Percentiles rank a stretch among this genome's conserved stretches.
Evolutionary conservation across 176 grass and related monocot species (phyloP).

Genomic region (Ensete glaucum): DNA sequence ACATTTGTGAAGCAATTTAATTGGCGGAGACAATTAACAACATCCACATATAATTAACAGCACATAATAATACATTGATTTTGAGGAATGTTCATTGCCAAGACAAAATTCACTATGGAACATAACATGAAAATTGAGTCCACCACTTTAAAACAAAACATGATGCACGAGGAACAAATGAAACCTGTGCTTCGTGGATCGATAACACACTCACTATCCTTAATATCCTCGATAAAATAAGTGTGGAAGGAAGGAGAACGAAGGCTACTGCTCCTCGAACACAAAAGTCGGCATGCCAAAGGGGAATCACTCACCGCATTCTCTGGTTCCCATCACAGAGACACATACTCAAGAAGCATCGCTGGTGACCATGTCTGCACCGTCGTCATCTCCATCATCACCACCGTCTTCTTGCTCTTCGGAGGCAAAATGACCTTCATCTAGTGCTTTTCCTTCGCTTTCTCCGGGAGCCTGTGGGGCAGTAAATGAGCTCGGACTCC

Average conservation of each 20-base stretch:
- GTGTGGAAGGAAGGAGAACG: no score
- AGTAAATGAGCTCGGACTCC: constrained; percentile 30
- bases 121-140: background rate
- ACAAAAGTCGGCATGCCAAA: no score
- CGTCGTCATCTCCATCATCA: background rate
- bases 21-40: no score
- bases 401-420: constrained; percentile 1
- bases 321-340: background rate
- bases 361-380: background rate
- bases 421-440: constrained; percentile 33
- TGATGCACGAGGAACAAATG: background rate
- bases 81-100: background rate
- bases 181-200: background rate
- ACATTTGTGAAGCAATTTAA: no score
- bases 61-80: background rate
- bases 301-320: background rate
- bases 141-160: background rate
- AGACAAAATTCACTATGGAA: background rate
- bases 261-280: no score
- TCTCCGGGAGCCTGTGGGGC: constrained; percentile 25
- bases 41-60: no score
- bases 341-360: background rate
- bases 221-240: background rate
- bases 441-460: constrained; percentile 50
- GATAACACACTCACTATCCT: background rate